Conservation (phyloP, 352 stramenopile species). For the Pythium oligandrum region DNA sequence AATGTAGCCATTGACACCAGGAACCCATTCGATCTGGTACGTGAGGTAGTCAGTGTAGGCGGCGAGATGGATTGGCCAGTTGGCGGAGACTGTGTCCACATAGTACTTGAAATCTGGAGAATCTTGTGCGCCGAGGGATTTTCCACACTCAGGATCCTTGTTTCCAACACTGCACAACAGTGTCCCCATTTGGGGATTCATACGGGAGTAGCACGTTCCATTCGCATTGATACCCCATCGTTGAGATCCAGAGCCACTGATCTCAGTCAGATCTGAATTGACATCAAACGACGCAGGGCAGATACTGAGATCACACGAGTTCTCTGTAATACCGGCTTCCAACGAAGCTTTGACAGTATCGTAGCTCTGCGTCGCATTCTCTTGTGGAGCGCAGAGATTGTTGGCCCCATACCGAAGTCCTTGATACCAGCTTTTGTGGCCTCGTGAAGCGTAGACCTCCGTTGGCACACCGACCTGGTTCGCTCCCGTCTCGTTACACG, state of each 20-base stretch:
- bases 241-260: conserved; percentile 16
- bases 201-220: conserved; percentile 52
- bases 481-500: conserved; percentile 18
- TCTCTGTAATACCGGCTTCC: conserved; percentile 33
- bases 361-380: conserved; percentile 18
- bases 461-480: conserved; percentile 21
- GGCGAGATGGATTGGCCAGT: conserved; percentile 51
- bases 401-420: conserved; percentile 33
- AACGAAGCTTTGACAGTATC: conserved; percentile 21
- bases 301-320: conserved; percentile 32
- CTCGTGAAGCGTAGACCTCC: conserved; percentile 15
- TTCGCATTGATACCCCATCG: conserved; percentile 67
- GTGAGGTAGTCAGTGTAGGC: conserved; percentile 43
- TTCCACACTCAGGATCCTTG: not conserved
- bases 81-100: conserved; percentile 60
- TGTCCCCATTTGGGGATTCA: conserved; percentile 48
- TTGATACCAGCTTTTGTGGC: conserved; percentile 29
- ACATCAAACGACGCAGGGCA: conserved; percentile 46
- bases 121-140: not conserved
- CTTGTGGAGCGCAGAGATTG: conserved; percentile 21
- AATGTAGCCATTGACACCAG: conserved; percentile 42
- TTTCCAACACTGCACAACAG: conserved; percentile 31
- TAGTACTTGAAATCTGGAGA: conserved; percentile 35
- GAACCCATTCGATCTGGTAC: conserved; percentile 64
- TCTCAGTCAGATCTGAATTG: conserved; percentile 33